Conservation (phyloP, 768 basidiomycete genomes). For the Rhodocollybia butyracea region DNA sequence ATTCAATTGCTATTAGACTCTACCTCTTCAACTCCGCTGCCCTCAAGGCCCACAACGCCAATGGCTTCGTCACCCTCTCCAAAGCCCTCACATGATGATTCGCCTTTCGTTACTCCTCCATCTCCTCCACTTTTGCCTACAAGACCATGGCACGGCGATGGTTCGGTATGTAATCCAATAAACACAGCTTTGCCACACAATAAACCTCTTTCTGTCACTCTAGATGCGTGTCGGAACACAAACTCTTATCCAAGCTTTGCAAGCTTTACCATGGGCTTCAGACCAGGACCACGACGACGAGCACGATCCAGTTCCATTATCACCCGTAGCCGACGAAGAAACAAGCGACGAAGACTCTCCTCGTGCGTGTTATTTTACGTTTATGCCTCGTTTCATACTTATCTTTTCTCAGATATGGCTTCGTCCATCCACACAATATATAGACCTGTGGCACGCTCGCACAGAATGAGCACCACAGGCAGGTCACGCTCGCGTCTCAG, state of each 20-base stretch:
- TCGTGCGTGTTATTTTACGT: conserved; percentile 21
- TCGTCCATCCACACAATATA: conserved; percentile 90
- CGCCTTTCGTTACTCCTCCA: conserved; percentile 70
- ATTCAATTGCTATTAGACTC: neutral
- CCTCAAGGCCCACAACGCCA: conserved; percentile 30
- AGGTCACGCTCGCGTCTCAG: conserved; percentile 16
- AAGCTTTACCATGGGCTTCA: conserved; percentile 78
- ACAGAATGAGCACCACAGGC: conserved; percentile 27
- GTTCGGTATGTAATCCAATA: conserved; percentile 53
- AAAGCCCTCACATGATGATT: conserved; percentile 37
- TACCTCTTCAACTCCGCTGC: conserved; percentile 18
- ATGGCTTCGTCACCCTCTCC: conserved; percentile 6
- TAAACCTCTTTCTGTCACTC: conserved; percentile 11
- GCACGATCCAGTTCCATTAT: conserved; percentile 26
- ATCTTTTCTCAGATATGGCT: conserved; percentile 44
- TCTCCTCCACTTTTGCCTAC: conserved; percentile 51
- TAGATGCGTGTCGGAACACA: conserved; percentile 89
- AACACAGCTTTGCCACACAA: conserved; percentile 4
- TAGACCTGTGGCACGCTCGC: conserved; percentile 71
- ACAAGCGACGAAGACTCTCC: conserved; percentile 60
- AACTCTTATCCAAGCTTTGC: conserved; percentile 84
- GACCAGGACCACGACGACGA: conserved; percentile 71
- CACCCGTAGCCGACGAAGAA: conserved; percentile 36
- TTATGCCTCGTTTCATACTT: neutral
- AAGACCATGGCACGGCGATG: conserved; percentile 57